Conservation (phyloP, 176 grass and related monocot genomes). For the Microstegium vimineum region DNA sequence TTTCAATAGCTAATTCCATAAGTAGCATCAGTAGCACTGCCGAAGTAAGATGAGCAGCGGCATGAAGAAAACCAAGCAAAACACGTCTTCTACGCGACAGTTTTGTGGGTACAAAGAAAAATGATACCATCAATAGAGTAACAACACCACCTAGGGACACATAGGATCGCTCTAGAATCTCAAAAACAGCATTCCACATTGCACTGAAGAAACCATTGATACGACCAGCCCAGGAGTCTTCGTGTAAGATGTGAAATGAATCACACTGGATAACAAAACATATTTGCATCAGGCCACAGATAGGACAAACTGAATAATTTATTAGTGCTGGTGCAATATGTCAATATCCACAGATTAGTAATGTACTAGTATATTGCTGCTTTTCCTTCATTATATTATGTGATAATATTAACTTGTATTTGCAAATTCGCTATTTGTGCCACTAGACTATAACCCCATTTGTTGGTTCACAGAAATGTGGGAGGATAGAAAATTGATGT, state of each 20-base stretch:
- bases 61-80: constrained; percentile 91
- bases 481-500: background rate
- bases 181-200: constrained; percentile 79
- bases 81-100: constrained; percentile 72
- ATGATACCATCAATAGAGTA: constrained; percentile 67
- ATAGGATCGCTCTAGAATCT: constrained; percentile 89
- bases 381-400: background rate
- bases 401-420: background rate
- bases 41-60: constrained; percentile 78
- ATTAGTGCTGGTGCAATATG: background rate
- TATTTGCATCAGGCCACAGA: constrained; percentile 29
- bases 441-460: background rate
- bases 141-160: constrained; percentile 68
- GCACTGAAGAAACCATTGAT: constrained; percentile 67
- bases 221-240: constrained; percentile 72
- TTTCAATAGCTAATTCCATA: constrained; percentile 97
- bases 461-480: constrained; percentile 1
- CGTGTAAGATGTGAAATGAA: constrained; percentile 59
- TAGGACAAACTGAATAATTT: background rate
- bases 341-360: background rate
- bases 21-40: constrained; percentile 88
- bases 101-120: constrained; percentile 97
- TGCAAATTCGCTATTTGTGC: background rate
- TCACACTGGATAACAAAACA: constrained; percentile 65
- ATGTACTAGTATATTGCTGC: background rate